Evolutionary conservation across 2,329 filamentous ascomycete genomes (phyloP), one percentile per base, ranked within the genome.

Genomic region (Fusarium mexicanum): DNA sequence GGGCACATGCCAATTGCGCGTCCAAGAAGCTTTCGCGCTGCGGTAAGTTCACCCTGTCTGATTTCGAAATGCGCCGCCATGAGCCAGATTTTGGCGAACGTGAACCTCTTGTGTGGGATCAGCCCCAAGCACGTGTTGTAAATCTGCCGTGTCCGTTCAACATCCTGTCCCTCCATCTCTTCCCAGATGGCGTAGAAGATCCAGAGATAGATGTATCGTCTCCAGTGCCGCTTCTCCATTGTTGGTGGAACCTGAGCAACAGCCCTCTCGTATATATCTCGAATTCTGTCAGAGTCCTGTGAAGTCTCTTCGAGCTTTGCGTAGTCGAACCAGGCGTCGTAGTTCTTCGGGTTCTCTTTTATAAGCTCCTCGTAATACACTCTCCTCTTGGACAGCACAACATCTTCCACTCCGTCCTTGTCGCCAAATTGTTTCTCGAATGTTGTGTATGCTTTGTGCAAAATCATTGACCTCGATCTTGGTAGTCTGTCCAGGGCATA

Each of bases 361-460:
- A 98, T 90, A 79, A 96, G 93, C 76, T 98, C 94, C 83, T 99
- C 96, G 83, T 99, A 99, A 72, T 96, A 91, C 24, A 97, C 93
- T 77, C 96, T 89, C 76, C 96, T 90, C 82, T 99, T 99, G 22
- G 95, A 95, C n/a, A 98, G 82, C 37, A 99, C 94, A 14, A 98
- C 95, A 81, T 98, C 94, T 79, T 98, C 96, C 5, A 99, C 94
- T 9, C 96, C 96, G 78, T 98, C 94, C 63, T 90, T 89, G 81
- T 98, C 95, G 73, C 96, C 96, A 80, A 94, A 99, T 79, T 99
- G 96, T 85, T 99, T 99, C 84, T 99, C 96, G 77, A 99, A 99
- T 1, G 94, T 96, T 0, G 96, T 98, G 81, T 98, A 99, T 20
- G 95, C 92, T 81, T 97, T 97, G 85, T 99, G 96, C 14, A 99